Evolutionary conservation across 768 basidiomycete species (phyloP).

Genomic region (Mycena galopus): DNA sequence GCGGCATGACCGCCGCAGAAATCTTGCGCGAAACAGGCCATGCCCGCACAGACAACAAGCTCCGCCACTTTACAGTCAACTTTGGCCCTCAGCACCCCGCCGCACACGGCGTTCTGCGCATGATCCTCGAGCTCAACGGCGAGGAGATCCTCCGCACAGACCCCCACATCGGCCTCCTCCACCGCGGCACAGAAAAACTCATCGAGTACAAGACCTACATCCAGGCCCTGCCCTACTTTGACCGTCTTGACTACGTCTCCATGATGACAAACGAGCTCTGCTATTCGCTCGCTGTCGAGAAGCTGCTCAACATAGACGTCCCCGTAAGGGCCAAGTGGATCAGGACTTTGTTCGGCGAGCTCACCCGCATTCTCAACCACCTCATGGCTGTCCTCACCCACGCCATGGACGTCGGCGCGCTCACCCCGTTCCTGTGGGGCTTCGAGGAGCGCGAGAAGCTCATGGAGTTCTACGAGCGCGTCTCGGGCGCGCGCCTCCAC

Average conservation of each 20-base stretch:
- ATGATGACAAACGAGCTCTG: slow-evolving; percentile 99
- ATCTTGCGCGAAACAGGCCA: slow-evolving; percentile 80
- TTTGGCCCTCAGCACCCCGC: slow-evolving; percentile 99
- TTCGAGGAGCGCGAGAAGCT: slow-evolving; percentile 99
- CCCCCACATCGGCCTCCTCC: slow-evolving; percentile 96
- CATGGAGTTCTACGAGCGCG: slow-evolving; percentile 99
- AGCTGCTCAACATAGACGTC: slow-evolving; percentile 95
- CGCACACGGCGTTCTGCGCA: slow-evolving; percentile 96
- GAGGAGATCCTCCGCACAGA: slow-evolving; percentile 93
- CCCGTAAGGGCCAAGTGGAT: slow-evolving; percentile 99
- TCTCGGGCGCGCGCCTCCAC: slow-evolving; percentile 97
- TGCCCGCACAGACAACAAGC: slow-evolving; percentile 77
- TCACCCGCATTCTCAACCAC: slow-evolving; percentile 96
- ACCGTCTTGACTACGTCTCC: slow-evolving; percentile 98
- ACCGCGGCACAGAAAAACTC: slow-evolving; percentile 97
- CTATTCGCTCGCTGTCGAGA: slow-evolving; percentile 98
- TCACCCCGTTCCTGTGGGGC: slow-evolving; percentile 99
- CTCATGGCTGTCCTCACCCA: slow-evolving; percentile 97
- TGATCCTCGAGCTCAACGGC: slow-evolving; percentile 98
- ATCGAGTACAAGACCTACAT: slow-evolving; percentile 99
- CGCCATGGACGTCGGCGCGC: slow-evolving; percentile 97
- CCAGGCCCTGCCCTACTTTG: slow-evolving; percentile 98
- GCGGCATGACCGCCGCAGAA: slow-evolving; percentile 82
- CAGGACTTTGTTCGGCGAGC: slow-evolving; percentile 95
- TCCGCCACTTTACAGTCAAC: slow-evolving; percentile 98